Percentiles rank a stretch among this genome's conserved stretches.
phyloP scores from a whole-genome alignment of 495 filamentous ascomycete genomes.

The Penicillium bovifimosum region DNA sequence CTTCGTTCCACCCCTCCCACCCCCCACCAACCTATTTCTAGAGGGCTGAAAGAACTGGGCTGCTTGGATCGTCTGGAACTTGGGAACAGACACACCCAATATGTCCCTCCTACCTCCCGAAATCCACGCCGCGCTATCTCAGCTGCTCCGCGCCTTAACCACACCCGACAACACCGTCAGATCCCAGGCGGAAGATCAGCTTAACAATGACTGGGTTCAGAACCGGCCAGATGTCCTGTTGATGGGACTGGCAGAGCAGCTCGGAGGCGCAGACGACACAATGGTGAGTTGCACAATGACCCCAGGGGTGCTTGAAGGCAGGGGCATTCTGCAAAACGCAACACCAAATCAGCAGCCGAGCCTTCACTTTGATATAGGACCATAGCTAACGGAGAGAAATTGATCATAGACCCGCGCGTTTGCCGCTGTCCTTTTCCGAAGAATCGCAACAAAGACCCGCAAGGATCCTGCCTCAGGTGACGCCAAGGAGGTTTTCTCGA shows the following conservation, averaged over 20 bases:
- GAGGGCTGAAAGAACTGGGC: conserved; percentile 23
- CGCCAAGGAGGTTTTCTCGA: conserved; percentile 75
- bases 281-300: conserved; percentile 51
- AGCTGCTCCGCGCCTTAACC: conserved; percentile 79
- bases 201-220: conserved; percentile 83
- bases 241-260: conserved; percentile 91
- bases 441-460: conserved; percentile 80
- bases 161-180: conserved; percentile 85
- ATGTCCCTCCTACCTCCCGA: conserved; percentile 87
- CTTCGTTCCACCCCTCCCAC: conserved; percentile 22
- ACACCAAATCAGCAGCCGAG: not conserved
- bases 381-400: not conserved
- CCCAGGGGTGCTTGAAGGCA: conserved; percentile 3
- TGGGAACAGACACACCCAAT: conserved; percentile 33
- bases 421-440: conserved; percentile 88
- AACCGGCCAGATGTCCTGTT: conserved; percentile 77
- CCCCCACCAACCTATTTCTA: conserved; percentile 26
- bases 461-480: conserved; percentile 67
- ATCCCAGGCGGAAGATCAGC: conserved; percentile 78
- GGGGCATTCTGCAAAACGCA: not conserved
- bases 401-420: conserved; percentile 69
- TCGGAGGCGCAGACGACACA: conserved; percentile 62
- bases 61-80: conserved; percentile 24
- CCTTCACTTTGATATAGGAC: not conserved
- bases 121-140: conserved; percentile 71